Conservation (phyloP, 257 asterid genomes). For the Capsicum pubescens region DNA sequence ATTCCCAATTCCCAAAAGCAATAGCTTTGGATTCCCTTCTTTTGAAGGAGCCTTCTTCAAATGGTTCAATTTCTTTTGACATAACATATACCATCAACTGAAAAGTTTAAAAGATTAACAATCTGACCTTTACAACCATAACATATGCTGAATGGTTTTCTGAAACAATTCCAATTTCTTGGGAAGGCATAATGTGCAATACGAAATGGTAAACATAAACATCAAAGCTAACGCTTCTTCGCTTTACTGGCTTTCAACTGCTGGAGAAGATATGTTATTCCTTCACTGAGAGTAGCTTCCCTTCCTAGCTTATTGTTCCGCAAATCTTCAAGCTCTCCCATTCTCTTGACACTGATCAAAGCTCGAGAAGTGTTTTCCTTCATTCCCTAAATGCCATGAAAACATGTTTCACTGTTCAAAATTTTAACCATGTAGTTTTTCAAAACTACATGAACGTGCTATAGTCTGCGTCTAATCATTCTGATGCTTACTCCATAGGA, state of each 20-base stretch:
- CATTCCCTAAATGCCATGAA: conserved; percentile 5
- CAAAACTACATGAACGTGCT: not conserved
- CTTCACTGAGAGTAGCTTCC: conserved; percentile 40
- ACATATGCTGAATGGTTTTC: not conserved
- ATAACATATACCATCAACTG: not conserved
- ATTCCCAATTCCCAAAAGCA: not conserved
- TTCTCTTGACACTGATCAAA: conserved; percentile 36
- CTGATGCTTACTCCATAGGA: not conserved
- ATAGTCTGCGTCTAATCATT: not conserved
- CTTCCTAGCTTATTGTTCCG: conserved; percentile 34
- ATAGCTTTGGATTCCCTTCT: conserved; percentile 2
- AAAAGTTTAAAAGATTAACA: not conserved
- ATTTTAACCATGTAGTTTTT: not conserved
- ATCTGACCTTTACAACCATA: not conserved
- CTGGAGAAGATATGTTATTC: conserved; percentile 11
- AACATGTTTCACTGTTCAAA: not conserved
- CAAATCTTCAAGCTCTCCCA: conserved; percentile 43
- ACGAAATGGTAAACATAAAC: not conserved
- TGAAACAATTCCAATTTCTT: not conserved
- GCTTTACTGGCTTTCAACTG: conserved; percentile 21
- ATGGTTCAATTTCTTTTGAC: not conserved
- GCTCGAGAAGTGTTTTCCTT: not conserved
- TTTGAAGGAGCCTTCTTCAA: not conserved
- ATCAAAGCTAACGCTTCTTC: conserved; percentile 13
- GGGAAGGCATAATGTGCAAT: not conserved